Evolutionary conservation across 805 yeast species (phyloP), one percentile per base, ranked within the genome.

Genomic region (Myxozyma mucilagina): DNA sequence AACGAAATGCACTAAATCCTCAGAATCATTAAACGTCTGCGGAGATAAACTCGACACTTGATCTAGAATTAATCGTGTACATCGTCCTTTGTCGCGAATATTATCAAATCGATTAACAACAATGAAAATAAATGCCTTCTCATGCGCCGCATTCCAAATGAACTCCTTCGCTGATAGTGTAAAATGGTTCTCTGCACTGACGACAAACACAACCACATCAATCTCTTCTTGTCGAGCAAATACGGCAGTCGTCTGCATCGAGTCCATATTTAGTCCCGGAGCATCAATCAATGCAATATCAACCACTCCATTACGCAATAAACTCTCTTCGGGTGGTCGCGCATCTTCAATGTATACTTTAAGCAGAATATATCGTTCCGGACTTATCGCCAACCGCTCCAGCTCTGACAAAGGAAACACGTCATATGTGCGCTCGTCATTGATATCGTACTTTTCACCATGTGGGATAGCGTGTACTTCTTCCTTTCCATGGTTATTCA

Each of bases 141-240:
- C 99, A 56, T 86, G 85, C 0, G 97, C 91, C 0, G 97, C 96
- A 42, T 89, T 84, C 1, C 93, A 80, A 56, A 94, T 90, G 71
- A 94, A 96, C 70, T 94, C 99, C 67, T 90, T 87, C 0, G 97
- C 98, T 0, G 96, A 89, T 59, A 91, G 78, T 0, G 99, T 94
- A 72, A 94, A 88, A 71, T 94, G 97, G 70, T 94, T 96, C 70
- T 92, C 98, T 0, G 99, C 96, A 73, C 87, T 89, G 1, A 94
- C 97, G 1, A 96, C 98, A 77, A 94, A 96, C 0, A 94, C 93
- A 2, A 94, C 97, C 66, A 94, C 79, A 73, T 94, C 99, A 64
- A 94, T 94, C 71, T 94, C 99, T 70, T 94, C 98, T 76, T 94
- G 98, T 62, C 97, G 84, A 1, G 97, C 87, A 72, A 93, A 92